Evolutionary conservation across 163 green algal genomes (phyloP), one percentile per base, ranked within the genome.

Genomic region (Prototheca wickerhamii): DNA sequence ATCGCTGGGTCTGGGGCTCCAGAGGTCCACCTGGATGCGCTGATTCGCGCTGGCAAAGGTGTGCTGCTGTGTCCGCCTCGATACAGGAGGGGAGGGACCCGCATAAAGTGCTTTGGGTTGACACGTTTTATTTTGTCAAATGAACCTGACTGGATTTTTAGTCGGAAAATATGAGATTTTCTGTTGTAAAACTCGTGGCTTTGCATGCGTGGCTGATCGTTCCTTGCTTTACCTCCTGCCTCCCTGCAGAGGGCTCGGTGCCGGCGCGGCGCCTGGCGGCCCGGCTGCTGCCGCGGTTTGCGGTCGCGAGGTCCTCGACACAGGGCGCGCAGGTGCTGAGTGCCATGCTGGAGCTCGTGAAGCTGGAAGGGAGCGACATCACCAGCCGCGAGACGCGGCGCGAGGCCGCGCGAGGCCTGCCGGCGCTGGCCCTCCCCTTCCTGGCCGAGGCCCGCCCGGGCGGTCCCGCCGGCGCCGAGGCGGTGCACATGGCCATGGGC

Each of bases 221-320:
- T 51, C 20, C 42, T 28, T 17, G 18, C 50, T 31, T 58, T 12
- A 28, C 52, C 52, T 35, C 25, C 28, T n/a, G 10, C 18, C 17
- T n/a, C 26, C 15, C n/a, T 42, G 63, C 76, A 81, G 15, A 54
- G 46, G 78, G 76, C 40, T 79, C 69, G 25, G 29, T 54, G 1
- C 69, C 72, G 30, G 46, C 49, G 28, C 55, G 62, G 23, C 63
- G 78, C 0, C 70, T 84, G 15, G 75, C 76, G 2, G 76, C 78
- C 0, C 72, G 78, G 34, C 67, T 85, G 33, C 33, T 85, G 17
- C 75, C 78, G 2, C 66, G 73, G n/a, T 85, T 79, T 40, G 62
- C 74, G 0, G 30, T 46, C 75, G 75, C 30, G 54, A 65, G 18
- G 75, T 75, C 26, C 29, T 42, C n/a, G 55, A 72, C 18, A 26